These are phyloP conservation scores for Penicillium parvum DNA, from an alignment of 495 filamentous ascomycete genomes.

Conservation along the genomic window DNA sequence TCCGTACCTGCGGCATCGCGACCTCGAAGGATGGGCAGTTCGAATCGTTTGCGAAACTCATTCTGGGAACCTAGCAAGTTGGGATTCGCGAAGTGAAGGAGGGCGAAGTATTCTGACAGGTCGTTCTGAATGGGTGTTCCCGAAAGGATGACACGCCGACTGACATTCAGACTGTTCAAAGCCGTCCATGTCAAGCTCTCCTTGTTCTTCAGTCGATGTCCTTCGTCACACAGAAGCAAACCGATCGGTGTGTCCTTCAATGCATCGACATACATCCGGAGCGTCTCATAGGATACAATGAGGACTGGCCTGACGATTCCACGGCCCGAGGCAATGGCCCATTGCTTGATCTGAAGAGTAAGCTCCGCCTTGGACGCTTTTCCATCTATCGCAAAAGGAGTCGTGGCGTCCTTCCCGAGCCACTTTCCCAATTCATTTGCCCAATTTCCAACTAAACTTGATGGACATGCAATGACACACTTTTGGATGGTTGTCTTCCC, in stretches of 20 bases:
- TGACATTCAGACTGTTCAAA: conserved; percentile 84
- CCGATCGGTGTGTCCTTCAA: conserved; percentile 84
- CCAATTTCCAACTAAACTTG: conserved; percentile 96
- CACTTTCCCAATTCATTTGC: conserved; percentile 88
- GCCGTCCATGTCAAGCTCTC: conserved; percentile 93
- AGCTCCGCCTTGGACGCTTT: conserved; percentile 95
- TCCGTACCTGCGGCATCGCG: conserved; percentile 89
- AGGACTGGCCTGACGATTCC: conserved; percentile 92
- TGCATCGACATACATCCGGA: conserved; percentile 86
- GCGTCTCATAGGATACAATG: conserved; percentile 98
- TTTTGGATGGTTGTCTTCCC: conserved; percentile 94
- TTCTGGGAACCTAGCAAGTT: conserved; percentile 80
- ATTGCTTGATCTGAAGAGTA: conserved; percentile 84
- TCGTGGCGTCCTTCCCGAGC: conserved; percentile 88
- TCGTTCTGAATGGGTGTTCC: conserved; percentile 99
- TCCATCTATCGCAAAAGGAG: conserved; percentile 93
- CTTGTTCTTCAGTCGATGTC: conserved; percentile 96
- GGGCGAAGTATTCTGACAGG: conserved; percentile 91
- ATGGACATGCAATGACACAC: conserved; percentile 97
- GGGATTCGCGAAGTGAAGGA: conserved; percentile 96
- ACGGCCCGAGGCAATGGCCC: conserved; percentile 84
- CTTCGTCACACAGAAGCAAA: conserved; percentile 95
- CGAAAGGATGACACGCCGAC: conserved; percentile 87
- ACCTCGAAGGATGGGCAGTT: conserved; percentile 87
- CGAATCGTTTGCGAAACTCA: conserved; percentile 94